A percentile compares a stretch with the other conserved stretches of the same genome.
Conservation (phyloP, 2,329 filamentous ascomycete genomes). For the Lachnellula occidentalis region DNA sequence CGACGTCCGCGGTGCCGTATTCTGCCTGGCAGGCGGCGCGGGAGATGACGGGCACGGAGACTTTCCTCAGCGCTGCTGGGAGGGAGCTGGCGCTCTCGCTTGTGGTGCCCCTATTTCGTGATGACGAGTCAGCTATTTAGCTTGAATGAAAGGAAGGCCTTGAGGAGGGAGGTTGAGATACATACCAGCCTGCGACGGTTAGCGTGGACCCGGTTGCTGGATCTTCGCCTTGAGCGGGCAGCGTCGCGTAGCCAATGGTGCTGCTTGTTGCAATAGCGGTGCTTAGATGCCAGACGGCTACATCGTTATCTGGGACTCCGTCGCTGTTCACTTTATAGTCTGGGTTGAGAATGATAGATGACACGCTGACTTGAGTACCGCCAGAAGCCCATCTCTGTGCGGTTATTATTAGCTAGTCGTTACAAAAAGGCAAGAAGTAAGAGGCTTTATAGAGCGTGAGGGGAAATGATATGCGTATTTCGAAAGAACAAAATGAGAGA, state of each 20-base stretch:
- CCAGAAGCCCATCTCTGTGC: conserved; percentile 16
- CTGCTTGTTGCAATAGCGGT: conserved; percentile 11
- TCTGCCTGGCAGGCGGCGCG: conserved; percentile 12
- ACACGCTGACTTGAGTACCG: conserved; percentile 12
- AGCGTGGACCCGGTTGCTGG: conserved; percentile 8
- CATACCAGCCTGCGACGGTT: conserved; percentile 10
- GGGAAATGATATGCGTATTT: no score
- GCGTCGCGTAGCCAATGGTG: conserved; percentile 17
- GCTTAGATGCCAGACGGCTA: conserved; percentile 19
- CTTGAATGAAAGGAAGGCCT: no score
- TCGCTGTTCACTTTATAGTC: conserved; percentile 8
- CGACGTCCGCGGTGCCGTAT: conserved; percentile 12
- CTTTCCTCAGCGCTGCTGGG: conserved; percentile 14
- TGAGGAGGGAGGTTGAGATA: not conserved
- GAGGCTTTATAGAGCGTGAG: no score
- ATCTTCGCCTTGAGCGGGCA: conserved; percentile 16
- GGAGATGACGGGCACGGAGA: conserved; percentile 16
- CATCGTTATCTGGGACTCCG: conserved; percentile 6
- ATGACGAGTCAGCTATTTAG: no score
- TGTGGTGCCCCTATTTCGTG: no score
- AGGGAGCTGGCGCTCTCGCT: conserved; percentile 7
- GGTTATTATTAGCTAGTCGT: not conserved
- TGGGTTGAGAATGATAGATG: conserved; percentile 13
- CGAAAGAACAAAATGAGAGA: no score
- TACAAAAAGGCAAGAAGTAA: no score